Evolutionary conservation across 2,329 filamentous ascomycete genomes (phyloP), one percentile per base, ranked within the genome.

Genomic region (Lasiodiplodia sp.): DNA sequence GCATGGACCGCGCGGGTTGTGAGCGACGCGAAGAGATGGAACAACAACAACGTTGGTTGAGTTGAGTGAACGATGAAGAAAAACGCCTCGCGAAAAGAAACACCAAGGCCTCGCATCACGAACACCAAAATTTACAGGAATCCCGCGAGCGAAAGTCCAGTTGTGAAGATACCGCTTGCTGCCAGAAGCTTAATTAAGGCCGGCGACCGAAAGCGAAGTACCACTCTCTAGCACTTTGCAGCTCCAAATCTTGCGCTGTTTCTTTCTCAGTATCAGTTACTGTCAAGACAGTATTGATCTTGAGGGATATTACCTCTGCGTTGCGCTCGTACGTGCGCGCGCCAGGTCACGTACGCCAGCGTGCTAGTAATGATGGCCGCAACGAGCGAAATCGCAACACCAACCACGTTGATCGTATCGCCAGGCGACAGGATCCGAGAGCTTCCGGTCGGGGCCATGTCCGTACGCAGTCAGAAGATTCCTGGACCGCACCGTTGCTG

Each of bases 311-410:
- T 23, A 57, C 53, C 53, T 57, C 31, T 37, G 28, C 53, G 53
- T 18, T 57, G 31, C 28, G 31, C 53, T 21, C 18, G 16, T 38
- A 37, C 23, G 21, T 57, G 53, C n/a, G 31, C 28, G 7, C 53
- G 28, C 53, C 28, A 57, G 28, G 53, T 57, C 11, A 31, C 53
- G 53, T 57, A 57, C 18, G 53, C n/a, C 53, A 57, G 25, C 5
- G 28, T 16, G 53, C 34, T 57, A 18, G 16, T 38, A 18, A 23
- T n/a, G 31, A 57, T 4, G 18, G 53, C 31, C 28, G 31, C 25
- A 18, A 57, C 53, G n/a, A 57, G 18, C 18, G 53, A 11, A 23
- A 57, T 21, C 12, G 25, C 31, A 18, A 57, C 31, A 37, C 53
- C 53, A 57, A 57, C 53, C 11, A 57, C 53, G 18, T n/a, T 38